These are phyloP conservation scores for Astraeus odoratus DNA, from an alignment of 768 basidiomycete genomes.

Conservation along the genomic window DNA sequence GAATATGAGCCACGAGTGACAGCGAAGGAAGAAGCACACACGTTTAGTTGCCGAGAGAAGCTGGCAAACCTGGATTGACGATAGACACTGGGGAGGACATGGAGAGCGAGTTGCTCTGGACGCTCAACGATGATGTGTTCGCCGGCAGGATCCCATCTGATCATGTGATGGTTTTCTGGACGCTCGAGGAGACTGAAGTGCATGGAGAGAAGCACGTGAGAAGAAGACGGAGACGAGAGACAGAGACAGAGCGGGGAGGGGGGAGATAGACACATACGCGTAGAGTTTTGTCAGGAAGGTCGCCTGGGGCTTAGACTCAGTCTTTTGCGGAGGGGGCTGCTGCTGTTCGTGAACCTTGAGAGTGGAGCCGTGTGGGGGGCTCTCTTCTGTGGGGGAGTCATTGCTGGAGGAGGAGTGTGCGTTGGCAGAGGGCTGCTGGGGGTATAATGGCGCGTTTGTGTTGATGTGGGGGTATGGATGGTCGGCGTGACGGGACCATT, in stretches of 20 bases:
- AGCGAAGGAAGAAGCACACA: constrained; percentile 40
- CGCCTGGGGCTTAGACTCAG: constrained; percentile 78
- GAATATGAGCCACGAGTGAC: constrained; percentile 18
- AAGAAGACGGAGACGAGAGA: constrained; percentile 8
- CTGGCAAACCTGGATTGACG: constrained; percentile 95
- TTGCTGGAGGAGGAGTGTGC: constrained; percentile 33
- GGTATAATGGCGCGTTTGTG: constrained; percentile 28
- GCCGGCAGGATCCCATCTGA: constrained; percentile 90
- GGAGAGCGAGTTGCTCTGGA: constrained; percentile 88
- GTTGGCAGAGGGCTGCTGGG: constrained; percentile 28
- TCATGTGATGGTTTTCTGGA: constrained; percentile 93
- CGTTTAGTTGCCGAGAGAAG: constrained; percentile 97
- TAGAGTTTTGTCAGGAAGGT: constrained; percentile 98
- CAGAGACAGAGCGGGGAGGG: too few species aligned
- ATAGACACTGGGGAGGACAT: constrained; percentile 90
- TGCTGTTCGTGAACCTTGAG: constrained; percentile 33
- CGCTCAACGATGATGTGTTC: constrained; percentile 94
- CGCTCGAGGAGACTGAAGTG: constrained; percentile 79
- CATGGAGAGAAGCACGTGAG: constrained; percentile 11
- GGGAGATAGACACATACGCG: constrained; percentile 53
- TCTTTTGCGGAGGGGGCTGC: constrained; percentile 50
- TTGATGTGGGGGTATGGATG: constrained; percentile 30
- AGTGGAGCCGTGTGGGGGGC: constrained; percentile 29
- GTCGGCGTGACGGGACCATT: constrained; percentile 28
- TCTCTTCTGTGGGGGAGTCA: constrained; percentile 39